phyloP scores from a whole-genome alignment of 2,329 filamentous ascomycete genomes.

The Golovinomyces cichoracearum region DNA sequence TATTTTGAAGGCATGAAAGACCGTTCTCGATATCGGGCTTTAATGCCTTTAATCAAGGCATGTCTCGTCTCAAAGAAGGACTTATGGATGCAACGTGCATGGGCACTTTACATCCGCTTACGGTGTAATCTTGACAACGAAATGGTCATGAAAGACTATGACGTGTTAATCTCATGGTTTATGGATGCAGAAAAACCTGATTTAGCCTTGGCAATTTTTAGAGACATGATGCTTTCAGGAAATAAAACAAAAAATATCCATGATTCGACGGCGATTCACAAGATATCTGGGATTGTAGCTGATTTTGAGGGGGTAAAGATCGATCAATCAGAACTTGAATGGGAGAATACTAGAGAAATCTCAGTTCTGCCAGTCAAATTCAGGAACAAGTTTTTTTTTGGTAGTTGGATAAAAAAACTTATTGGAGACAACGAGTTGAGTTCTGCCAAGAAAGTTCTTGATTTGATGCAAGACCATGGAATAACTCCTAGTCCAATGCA shows the following conservation, averaged over 20 bases:
- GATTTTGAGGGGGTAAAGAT: conserved; percentile 7
- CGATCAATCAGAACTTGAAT: conserved; percentile 16
- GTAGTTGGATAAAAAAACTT: conserved; percentile 67
- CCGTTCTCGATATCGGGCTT: conserved; percentile 25
- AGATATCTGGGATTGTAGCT: conserved; percentile 2
- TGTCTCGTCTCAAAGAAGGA: conserved; percentile 26
- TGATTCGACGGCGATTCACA: conserved; percentile 10
- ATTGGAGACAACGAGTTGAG: conserved; percentile 46
- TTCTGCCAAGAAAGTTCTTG: conserved; percentile 44
- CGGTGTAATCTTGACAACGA: conserved; percentile 30
- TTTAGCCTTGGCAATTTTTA: conserved; percentile 50
- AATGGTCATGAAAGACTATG: conserved; percentile 51
- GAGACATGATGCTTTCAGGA: conserved; percentile 51
- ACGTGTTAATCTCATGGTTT: conserved; percentile 45
- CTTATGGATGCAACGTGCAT: conserved; percentile 30
- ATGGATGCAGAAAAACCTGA: conserved; percentile 37
- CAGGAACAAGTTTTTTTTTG: conserved; percentile 57
- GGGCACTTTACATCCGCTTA: conserved; percentile 39
- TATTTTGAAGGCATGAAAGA: conserved; percentile 22
- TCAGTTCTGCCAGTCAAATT: conserved; percentile 25
- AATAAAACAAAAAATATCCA: conserved; percentile 3
- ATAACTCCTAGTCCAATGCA: conserved; percentile 47
- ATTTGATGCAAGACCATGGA: conserved; percentile 46
- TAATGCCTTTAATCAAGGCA: conserved; percentile 44
- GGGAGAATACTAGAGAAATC: conserved; percentile 14